phyloP scores from a whole-genome alignment of 371 early-diverging fungal species.

The Mucor irregularis region DNA sequence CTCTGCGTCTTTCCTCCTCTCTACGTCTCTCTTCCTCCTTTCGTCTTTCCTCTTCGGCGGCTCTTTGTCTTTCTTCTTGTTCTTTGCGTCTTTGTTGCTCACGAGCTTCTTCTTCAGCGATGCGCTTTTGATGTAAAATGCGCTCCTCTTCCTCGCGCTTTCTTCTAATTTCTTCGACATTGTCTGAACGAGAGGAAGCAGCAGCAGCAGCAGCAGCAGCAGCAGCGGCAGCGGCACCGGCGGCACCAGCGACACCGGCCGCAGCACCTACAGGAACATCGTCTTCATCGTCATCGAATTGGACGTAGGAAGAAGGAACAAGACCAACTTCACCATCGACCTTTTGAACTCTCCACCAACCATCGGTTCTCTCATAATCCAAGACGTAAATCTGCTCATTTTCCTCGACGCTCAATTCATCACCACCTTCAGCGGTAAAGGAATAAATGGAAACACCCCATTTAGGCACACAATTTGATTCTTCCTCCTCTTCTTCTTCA shows the following conservation, averaged over 20 bases:
- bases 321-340: conserved; percentile 52
- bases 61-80: conserved; percentile 5
- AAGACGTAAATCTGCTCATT: conserved; percentile 75
- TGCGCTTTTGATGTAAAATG: conserved; percentile 18
- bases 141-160: conserved; percentile 31
- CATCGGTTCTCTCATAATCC: conserved; percentile 73
- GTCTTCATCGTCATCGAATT: conserved; percentile 49
- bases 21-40: conserved; percentile 10
- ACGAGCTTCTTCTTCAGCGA: conserved; percentile 16
- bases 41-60: conserved; percentile 2
- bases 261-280: conserved; percentile 1
- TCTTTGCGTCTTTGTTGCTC: conserved; percentile 14
- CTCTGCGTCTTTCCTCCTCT: conserved; percentile 13
- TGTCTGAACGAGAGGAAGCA: conserved; percentile 24
- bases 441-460: conserved; percentile 77
- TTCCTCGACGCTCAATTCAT: conserved; percentile 73
- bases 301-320: conserved; percentile 57
- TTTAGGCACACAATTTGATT: conserved; percentile 48
- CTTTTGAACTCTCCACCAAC: conserved; percentile 72
- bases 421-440: conserved; percentile 73
- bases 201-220: conserved; percentile 29
- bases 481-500: conserved; percentile 27
- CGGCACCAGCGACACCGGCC: conserved; percentile 26
- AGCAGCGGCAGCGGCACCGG: conserved; percentile 28
- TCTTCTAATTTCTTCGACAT: conserved; percentile 24